These are phyloP conservation scores for Candida gigantensis DNA, from an alignment of 1,139 yeast genomes.

Conservation along the genomic window DNA sequence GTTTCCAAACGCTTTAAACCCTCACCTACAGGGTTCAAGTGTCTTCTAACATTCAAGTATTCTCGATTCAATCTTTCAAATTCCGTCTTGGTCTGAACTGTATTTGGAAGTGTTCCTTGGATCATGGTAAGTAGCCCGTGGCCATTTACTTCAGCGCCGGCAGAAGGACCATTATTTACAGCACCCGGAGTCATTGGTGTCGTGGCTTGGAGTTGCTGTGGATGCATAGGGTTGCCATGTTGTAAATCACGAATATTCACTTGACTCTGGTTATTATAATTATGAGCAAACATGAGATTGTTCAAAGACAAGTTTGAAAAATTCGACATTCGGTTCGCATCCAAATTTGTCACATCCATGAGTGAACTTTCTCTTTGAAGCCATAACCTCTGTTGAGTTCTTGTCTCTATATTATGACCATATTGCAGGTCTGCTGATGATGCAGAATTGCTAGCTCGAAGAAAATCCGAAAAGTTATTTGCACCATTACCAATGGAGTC, in stretches of 20 bases:
- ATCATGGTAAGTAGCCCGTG: conserved; percentile 32
- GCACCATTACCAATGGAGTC: conserved; percentile 24
- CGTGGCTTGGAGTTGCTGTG: background rate
- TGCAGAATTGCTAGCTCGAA: conserved; percentile 20
- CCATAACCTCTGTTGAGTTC: conserved; percentile 85
- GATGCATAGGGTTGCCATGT: conserved; percentile 1
- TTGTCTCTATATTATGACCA: conserved; percentile 36
- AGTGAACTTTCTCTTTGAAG: conserved; percentile 75
- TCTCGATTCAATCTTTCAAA: conserved; percentile 77
- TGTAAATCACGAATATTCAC: conserved; percentile 25
- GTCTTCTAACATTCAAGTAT: conserved; percentile 67
- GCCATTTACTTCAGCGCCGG: conserved; percentile 1
- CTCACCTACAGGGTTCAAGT: conserved; percentile 67
- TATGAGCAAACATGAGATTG: conserved; percentile 49
- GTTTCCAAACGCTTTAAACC: conserved; percentile 51
- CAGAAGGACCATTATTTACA: background rate
- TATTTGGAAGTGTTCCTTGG: conserved; percentile 41
- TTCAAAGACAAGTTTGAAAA: conserved; percentile 47
- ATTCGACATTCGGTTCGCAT: conserved; percentile 34
- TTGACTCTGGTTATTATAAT: conserved; percentile 25
- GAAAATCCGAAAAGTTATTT: conserved; percentile 35
- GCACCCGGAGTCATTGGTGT: conserved; percentile 11
- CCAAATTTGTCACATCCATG: conserved; percentile 52
- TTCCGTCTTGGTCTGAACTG: conserved; percentile 69
- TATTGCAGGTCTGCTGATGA: conserved; percentile 13